Evolutionary conservation across 2,329 filamentous ascomycete species (phyloP), one percentile per base, ranked within the genome.

Genomic region (Diaporthe batatas): DNA sequence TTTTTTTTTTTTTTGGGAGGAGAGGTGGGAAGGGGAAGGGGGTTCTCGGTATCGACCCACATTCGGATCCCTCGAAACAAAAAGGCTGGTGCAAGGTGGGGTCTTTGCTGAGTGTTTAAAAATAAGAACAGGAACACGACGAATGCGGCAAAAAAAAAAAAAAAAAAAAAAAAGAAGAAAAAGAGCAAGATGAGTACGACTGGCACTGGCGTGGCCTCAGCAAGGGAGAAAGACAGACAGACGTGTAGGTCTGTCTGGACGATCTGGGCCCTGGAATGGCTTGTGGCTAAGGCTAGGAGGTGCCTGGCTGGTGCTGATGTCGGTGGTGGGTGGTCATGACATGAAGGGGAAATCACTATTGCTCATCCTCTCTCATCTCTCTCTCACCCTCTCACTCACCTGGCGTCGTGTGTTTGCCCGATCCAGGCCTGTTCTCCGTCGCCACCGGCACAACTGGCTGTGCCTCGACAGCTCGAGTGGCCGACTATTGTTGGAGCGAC

Each of bases 191-290:
- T 21, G 21, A 18, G 36, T 44, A 14, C 36, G 36, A 59, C 23
- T 59, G 8, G 34, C 34, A 36, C 34, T 36, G 34, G 34, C 34
- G 10, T 36, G 34, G 34, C n/a, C 51, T 4, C 23, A 25, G 59
- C 7, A 49, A 64, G 42, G 23, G 39, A 47, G 25, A 34, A 2
- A 29, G 29, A 29, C 29, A 47, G 25, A 34, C 29, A 29, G 29
- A 29, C 29, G 29, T 29, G 29, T 29, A 29, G 29, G 29, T 3
- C 7, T 47, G 8, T 21, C n/a, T 7, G 23, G 32, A 25, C 25
- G 44, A 49, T 65, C 59, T 34, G 59, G 59, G 42, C 59, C 44
- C 42, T 65, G 42, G 59, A 49, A 49, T 65, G 59, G 59, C 42
- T 65, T 34, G 59, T 65, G 59, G 58, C 59, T 36, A 49, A 21